Evolutionary conservation across 1,139 yeast genomes (phyloP), one percentile per base, ranked within the genome.

Genomic region (Spathaspora sp.): DNA sequence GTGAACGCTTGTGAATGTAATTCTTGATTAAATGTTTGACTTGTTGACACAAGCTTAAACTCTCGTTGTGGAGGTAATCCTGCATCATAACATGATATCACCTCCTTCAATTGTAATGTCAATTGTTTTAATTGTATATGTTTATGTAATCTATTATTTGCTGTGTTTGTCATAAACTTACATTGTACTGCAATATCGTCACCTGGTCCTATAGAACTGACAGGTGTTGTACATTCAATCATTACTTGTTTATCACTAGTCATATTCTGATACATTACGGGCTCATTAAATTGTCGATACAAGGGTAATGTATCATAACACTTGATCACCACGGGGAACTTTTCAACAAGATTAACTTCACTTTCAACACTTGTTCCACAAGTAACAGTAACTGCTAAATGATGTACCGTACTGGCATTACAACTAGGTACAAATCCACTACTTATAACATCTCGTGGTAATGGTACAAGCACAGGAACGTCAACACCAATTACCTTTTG

Each of bases 391-490:
- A 74, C 76, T 23, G 61, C 55, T 16, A 76, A 56, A 11, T 56
- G 53, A 51, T 76, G 78, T 1, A 63, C 59, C 1, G 78, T 72
- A 6, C 65, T 58, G 1, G 78, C 77, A 40, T 65, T 65, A 76
- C 78, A 75, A 36, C 61, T 56, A 9, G 66, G 62, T 42, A 64
- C 68, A 47, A 58, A 60, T 1, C 78, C 78, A 47, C 76, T 70
- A 15, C 83, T 73, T 7, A 73, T 66, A 5, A 81, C 68, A 47
- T 80, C 81, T 46, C 71, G 73, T 1, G 82, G 83, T n/a, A 84
- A 59, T 0, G 83, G 83, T 29, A 84, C 72, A 9, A 83, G 64
- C 38, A 84, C 62, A 0, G 89, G 89, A 4, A 84, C 60, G 54
- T 83, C 87, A 27, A 82, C 56, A 0, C 84, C 87, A 7, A 82